These are phyloP conservation scores for Suhomyces kilbournensis DNA, from an alignment of 805 yeast species.

Conservation along the genomic window DNA sequence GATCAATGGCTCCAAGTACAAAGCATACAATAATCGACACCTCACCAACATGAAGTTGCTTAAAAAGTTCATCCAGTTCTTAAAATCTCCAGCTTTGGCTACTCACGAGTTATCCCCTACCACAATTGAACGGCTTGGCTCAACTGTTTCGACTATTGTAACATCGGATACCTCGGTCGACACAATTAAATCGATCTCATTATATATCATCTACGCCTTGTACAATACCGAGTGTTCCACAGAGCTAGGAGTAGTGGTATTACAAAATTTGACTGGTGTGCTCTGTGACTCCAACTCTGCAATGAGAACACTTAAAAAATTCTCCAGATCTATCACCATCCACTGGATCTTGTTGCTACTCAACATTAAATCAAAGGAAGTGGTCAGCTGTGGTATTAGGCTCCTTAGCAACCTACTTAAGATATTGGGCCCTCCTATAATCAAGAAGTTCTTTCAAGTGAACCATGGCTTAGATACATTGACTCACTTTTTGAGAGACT, in stretches of 20 bases:
- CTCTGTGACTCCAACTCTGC: constrained; percentile 40
- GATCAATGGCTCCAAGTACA: constrained; percentile 43
- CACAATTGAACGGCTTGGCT: constrained; percentile 15
- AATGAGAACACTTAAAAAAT: constrained; percentile 39
- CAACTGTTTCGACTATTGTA: constrained; percentile 22
- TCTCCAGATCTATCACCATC: constrained; percentile 53
- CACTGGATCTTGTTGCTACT: constrained; percentile 64
- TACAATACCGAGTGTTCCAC: constrained; percentile 40
- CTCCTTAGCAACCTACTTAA: constrained; percentile 50
- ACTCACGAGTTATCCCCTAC: constrained; percentile 6
- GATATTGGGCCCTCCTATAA: constrained; percentile 44
- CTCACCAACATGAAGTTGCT: constrained; percentile 51
- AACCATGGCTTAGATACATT: constrained; percentile 52
- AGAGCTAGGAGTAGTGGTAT: constrained; percentile 31
- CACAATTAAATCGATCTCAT: constrained; percentile 47
- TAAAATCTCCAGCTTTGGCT: constrained; percentile 30
- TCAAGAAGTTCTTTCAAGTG: constrained; percentile 45
- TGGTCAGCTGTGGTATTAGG: constrained; percentile 38
- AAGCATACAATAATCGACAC: constrained; percentile 49
- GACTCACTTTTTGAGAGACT: constrained; percentile 41
- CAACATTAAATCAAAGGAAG: constrained; percentile 31
- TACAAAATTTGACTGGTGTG: constrained; percentile 34
- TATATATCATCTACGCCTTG: constrained; percentile 49
- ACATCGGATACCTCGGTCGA: constrained; percentile 50
- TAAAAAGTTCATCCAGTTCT: constrained; percentile 47